A percentile compares a stretch with the other conserved stretches of the same genome.
These are phyloP conservation scores for Turritis glabra DNA, from an alignment of 345 rosid species.

Conservation along the genomic window DNA sequence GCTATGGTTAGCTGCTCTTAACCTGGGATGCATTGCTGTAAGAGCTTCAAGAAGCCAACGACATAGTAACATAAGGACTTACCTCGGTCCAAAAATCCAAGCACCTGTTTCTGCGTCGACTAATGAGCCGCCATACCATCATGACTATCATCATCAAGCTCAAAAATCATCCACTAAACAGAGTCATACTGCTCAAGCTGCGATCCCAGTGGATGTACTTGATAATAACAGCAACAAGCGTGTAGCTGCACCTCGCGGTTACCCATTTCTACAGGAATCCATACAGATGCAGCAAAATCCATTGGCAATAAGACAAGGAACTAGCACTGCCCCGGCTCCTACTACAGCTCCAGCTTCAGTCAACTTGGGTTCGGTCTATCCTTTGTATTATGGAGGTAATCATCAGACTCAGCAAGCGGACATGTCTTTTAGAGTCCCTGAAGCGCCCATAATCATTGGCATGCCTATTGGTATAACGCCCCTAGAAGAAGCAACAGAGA, in stretches of 20 bases:
- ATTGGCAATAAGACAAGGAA: constrained; percentile 41
- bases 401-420: constrained; percentile 42
- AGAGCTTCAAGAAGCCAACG: constrained; percentile 98
- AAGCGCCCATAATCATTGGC: constrained; percentile 58
- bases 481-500: constrained; percentile 44
- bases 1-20: constrained; percentile 72
- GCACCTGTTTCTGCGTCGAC: constrained; percentile 49
- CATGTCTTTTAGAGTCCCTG: constrained; percentile 43
- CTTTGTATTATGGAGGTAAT: constrained; percentile 65
- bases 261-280: constrained; percentile 49
- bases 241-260: constrained; percentile 36
- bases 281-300: constrained; percentile 37
- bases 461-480: constrained; percentile 62
- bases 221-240: constrained; percentile 40
- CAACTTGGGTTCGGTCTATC: constrained; percentile 64
- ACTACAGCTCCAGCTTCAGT: background rate
- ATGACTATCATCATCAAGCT: constrained; percentile 39
- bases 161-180: constrained; percentile 23
- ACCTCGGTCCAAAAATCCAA: constrained; percentile 67
- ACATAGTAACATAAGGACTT: constrained; percentile 77
- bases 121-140: constrained; percentile 39
- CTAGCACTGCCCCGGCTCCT: constrained; percentile 20
- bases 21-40: constrained; percentile 86
- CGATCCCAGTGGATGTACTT: constrained; percentile 8
- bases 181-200: constrained; percentile 12